A percentile compares a stretch with the other conserved stretches of the same genome.
phyloP scores from a whole-genome alignment of 2,329 filamentous ascomycete genomes.

The Fusarium odoratissimum region DNA sequence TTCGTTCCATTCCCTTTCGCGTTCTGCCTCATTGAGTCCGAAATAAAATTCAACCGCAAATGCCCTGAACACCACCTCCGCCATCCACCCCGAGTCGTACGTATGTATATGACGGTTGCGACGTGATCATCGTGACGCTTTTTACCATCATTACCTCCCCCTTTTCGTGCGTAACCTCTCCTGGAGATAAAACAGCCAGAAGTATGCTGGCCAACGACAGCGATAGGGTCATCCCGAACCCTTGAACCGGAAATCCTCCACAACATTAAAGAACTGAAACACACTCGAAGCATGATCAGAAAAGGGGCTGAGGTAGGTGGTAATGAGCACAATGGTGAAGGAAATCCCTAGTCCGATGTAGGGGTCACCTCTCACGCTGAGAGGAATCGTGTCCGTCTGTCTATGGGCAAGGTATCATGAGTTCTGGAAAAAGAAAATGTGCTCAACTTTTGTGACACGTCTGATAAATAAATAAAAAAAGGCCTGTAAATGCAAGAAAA shows the following conservation, averaged over 20 bases:
- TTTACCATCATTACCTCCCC: conserved; percentile 33
- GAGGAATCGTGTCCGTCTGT: conserved; percentile 52
- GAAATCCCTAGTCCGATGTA: conserved; percentile 46
- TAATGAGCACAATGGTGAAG: conserved; percentile 48
- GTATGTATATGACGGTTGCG: conserved; percentile 31
- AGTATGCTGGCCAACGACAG: conserved; percentile 31
- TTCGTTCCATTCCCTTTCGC: conserved; percentile 11
- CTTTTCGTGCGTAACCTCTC: conserved; percentile 17
- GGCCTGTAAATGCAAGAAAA: conserved; percentile 62
- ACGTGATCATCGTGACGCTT: conserved; percentile 15
- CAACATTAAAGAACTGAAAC: conserved; percentile 47
- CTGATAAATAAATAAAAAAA: conserved; percentile 50
- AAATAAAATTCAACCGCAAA: conserved; percentile 32
- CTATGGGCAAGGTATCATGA: conserved; percentile 65
- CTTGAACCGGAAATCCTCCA: conserved; percentile 42
- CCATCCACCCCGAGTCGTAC: conserved; percentile 22
- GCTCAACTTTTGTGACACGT: conserved; percentile 60
- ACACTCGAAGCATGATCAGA: conserved; percentile 43
- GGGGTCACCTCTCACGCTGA: conserved; percentile 48
- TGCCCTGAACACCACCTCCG: conserved; percentile 33
- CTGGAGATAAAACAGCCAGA: conserved; percentile 38
- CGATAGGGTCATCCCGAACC: conserved; percentile 26
- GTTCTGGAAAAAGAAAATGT: conserved; percentile 52
- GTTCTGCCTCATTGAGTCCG: conserved; percentile 34
- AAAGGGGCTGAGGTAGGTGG: conserved; percentile 41